Conservation (phyloP, 116 monocot genomes). For the Phalaenopsis hybrid region DNA sequence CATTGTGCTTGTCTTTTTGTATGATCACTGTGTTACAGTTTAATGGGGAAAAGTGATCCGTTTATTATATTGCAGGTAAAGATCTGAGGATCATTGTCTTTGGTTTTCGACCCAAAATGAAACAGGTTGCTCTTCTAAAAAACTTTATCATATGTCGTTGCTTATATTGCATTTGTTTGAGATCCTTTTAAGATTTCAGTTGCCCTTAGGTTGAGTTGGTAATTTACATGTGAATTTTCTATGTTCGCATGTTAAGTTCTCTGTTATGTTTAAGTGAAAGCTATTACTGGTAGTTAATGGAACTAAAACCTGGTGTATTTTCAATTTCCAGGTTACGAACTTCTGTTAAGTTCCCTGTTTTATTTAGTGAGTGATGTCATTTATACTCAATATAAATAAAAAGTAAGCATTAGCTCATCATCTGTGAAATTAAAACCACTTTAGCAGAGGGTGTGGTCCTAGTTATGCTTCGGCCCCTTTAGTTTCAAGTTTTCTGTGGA, state of each 20-base stretch:
- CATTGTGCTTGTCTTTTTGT: slow-evolving; percentile 1
- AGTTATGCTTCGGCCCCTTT: not conserved
- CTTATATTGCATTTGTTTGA: slow-evolving; percentile 1
- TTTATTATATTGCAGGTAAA: slow-evolving; percentile 57
- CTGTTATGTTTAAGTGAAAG: not conserved
- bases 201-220: not conserved
- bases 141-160: not conserved
- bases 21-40: not conserved
- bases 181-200: not conserved
- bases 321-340: not conserved
- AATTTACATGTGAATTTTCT: not conserved
- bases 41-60: slow-evolving; percentile 4
- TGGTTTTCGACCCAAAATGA: slow-evolving; percentile 83
- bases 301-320: not conserved
- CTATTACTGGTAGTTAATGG: not conserved
- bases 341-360: not conserved
- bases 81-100: slow-evolving; percentile 91
- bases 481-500: not conserved
- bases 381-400: not conserved
- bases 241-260: not conserved
- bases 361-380: not conserved
- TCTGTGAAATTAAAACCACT: not conserved
- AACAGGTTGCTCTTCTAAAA: slow-evolving; percentile 51
- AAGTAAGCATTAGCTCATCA: not conserved
- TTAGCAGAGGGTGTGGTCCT: not conserved